Base-by-base conservation (phyloP, 192 early-diverging fungal genomes). In the Rhizoclosmatium sp. region DNA sequence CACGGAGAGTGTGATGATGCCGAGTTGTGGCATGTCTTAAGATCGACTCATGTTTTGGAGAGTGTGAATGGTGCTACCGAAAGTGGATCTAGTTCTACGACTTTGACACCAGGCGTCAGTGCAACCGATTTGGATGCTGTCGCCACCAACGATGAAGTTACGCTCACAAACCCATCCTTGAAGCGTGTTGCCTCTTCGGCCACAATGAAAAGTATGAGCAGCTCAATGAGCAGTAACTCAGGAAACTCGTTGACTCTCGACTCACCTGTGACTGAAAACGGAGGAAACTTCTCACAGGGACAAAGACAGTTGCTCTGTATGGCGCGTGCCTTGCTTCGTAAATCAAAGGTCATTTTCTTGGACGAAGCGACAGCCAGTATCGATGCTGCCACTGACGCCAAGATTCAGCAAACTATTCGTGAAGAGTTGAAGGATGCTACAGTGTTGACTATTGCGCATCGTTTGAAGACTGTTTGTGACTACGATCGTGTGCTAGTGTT, bases 401-500 rank as follows among this genome's bases (percentile, higher is more conserved):
- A 84, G 39, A 80, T 87, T 62, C 81, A 83, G 58, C 39, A 47
- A 4, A 79, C 78, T 47, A 87, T 85, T 45, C 78, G 65, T 5
- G 80, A 84, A 12, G 84, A 85, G 47, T 73, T 85, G 68, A 45
- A 47, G 47, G 66, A 83, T 41, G 69, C 75, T 19, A 85, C 84
- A 5, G 61, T 85, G 21, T 77, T 85, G 39, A 64, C 81, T 3
- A 69, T 85, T 47, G 84, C 84, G 12, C 64, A 83, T 16, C 54
- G 84, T 21, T 82, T 85, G 40, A 76, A 75, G 56, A 78, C 76
- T 10, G 54, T 78, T 78, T 65, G 49, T 7, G 76, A 78, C 49
- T 78, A 59, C 41, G 95, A 97, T 81, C 86, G 91, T 19, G 89
- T 97, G 41, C 75, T 96, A 67, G 95, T 97, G 7, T 71, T 95